A percentile compares a stretch with the other conserved stretches of the same genome.
Evolutionary conservation across 495 filamentous ascomycete genomes (phyloP).

Genomic region (Cercophora sp.): DNA sequence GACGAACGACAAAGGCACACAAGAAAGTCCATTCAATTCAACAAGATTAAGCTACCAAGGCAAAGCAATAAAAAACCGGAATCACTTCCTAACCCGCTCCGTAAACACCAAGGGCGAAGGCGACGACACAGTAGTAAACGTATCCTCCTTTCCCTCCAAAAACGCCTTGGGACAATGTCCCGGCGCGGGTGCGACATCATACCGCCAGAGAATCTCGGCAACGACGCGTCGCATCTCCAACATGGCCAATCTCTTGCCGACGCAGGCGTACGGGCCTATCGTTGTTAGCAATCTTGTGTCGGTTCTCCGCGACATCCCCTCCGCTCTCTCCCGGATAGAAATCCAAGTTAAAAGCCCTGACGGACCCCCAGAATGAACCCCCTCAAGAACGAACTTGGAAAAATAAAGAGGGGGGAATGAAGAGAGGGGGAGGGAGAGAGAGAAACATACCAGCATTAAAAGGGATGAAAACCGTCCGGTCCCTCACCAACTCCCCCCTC

Average conservation of each 20-base stretch:
- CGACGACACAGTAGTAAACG: conserved; percentile 18
- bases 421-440: no score
- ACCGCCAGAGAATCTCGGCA: conserved; percentile 21
- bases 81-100: neutral
- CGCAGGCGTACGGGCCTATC: conserved; percentile 19
- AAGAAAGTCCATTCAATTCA: no score
- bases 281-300: neutral
- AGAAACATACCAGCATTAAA: conserved; percentile 38
- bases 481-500: conserved; percentile 40
- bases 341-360: no score
- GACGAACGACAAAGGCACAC: no score
- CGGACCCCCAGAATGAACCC: no score
- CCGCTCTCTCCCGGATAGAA: no score
- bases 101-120: conserved; percentile 17
- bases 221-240: conserved; percentile 22
- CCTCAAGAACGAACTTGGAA: no score
- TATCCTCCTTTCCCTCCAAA: conserved; percentile 20
- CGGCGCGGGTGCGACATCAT: conserved; percentile 10
- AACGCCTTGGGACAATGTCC: conserved; percentile 14
- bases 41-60: no score
- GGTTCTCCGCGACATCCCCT: no score
- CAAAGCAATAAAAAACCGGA: no score
- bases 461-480: conserved; percentile 48
- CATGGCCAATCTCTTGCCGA: conserved; percentile 26
- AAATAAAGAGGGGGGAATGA: no score